Conservation (phyloP, 257 asterid species). For the Salvia splendens region DNA sequence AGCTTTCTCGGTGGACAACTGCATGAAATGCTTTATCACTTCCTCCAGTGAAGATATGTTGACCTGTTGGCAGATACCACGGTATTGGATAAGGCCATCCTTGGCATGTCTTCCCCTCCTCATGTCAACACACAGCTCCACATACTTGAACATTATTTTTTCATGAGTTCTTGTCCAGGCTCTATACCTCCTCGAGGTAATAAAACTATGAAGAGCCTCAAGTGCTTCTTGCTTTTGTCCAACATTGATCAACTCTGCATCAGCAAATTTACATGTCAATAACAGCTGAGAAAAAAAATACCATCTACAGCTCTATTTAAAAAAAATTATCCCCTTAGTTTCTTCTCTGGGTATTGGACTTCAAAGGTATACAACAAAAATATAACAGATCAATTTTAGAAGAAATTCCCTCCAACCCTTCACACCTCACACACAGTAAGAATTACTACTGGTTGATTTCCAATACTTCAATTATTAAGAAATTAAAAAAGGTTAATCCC, state of each 20-base stretch:
- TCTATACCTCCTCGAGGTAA: conserved; percentile 83
- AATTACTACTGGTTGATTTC: background rate
- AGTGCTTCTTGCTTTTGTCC: conserved; percentile 95
- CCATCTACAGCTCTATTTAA: background rate
- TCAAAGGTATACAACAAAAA: background rate
- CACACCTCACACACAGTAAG: background rate
- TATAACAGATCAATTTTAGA: background rate
- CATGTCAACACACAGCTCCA: conserved; percentile 94
- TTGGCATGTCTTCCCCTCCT: conserved; percentile 94
- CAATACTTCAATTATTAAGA: background rate
- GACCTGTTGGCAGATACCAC: conserved; percentile 93
- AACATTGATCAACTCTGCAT: conserved; percentile 87
- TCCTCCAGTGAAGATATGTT: conserved; percentile 84
- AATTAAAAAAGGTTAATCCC: background rate
- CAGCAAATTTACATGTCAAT: conserved; percentile 19
- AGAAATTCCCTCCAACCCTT: background rate
- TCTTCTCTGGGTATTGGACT: background rate
- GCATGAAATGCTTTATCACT: conserved; percentile 97
- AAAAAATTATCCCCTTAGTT: background rate
- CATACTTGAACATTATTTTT: conserved; percentile 83
- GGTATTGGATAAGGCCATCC: conserved; percentile 93
- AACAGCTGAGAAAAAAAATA: background rate
- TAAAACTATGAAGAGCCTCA: conserved; percentile 79
- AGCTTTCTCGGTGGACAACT: conserved; percentile 85
- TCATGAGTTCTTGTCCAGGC: conserved; percentile 96